Percentiles rank a stretch among this genome's conserved stretches.
These are phyloP conservation scores for Phanerochaete carnosa DNA, from an alignment of 768 basidiomycete species.

Conservation along the genomic window DNA sequence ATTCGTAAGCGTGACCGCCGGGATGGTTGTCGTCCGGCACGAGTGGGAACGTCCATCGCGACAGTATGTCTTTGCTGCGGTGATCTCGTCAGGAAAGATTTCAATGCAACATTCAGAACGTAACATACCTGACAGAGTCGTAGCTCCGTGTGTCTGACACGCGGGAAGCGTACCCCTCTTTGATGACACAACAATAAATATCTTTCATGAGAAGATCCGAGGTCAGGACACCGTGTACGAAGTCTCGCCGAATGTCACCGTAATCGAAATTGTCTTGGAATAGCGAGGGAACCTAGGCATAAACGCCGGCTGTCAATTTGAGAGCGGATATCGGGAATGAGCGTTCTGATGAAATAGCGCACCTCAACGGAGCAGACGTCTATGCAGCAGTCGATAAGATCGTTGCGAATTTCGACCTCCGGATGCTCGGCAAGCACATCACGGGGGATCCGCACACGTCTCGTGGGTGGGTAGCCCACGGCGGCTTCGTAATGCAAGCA, in stretches of 20 bases:
- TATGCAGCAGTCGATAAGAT: slow-evolving; percentile 84
- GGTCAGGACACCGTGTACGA: slow-evolving; percentile 91
- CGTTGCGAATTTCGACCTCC: slow-evolving; percentile 84
- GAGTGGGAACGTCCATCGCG: slow-evolving; percentile 93
- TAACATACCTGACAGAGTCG: slow-evolving; percentile 79
- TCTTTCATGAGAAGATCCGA: slow-evolving; percentile 94
- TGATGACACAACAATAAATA: slow-evolving; percentile 86
- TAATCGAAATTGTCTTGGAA: slow-evolving; percentile 99
- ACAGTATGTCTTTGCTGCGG: slow-evolving; percentile 86
- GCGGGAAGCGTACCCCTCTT: slow-evolving; percentile 88
- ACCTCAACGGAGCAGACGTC: slow-evolving; percentile 96
- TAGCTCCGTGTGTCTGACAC: slow-evolving; percentile 93
- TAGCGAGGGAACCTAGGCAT: slow-evolving; percentile 77
- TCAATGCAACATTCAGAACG: neutral
- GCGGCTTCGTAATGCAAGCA: slow-evolving; percentile 85
- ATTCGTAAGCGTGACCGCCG: slow-evolving; percentile 77
- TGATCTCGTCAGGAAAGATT: neutral
- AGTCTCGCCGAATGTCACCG: slow-evolving; percentile 85
- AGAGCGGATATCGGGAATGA: too few relatives aligned
- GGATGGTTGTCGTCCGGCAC: slow-evolving; percentile 95
- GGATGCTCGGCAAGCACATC: slow-evolving; percentile 69
- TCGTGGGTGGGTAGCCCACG: slow-evolving; percentile 63
- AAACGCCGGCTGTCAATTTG: neutral
- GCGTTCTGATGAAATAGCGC: slow-evolving; percentile 7
- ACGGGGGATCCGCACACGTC: slow-evolving; percentile 65